Evolutionary conservation across 192 early-diverging fungal species (phyloP).

Genomic region (Coemansia guatemalensis): DNA sequence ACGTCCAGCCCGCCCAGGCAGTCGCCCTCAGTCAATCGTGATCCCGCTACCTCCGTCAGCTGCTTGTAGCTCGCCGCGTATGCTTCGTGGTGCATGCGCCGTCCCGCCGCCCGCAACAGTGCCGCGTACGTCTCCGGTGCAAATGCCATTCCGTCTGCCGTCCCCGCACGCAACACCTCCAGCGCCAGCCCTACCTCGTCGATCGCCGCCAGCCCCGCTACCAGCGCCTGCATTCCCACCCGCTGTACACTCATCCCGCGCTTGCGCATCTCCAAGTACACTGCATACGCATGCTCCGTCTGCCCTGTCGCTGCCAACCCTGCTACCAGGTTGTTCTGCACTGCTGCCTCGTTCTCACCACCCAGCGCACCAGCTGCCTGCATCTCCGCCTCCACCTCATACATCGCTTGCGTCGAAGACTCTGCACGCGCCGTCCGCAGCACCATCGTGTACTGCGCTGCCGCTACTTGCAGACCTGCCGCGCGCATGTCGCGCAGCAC

Average conservation of each 20-base stretch:
- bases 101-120: constrained; percentile 20
- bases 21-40: constrained; percentile 35
- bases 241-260: constrained; percentile 3
- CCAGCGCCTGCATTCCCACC: constrained; percentile 5
- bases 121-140: constrained; percentile 1
- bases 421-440: constrained; percentile 9
- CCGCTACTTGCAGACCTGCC: not conserved
- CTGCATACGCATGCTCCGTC: constrained; percentile 31
- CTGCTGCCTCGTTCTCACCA: constrained; percentile 7
- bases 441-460: constrained; percentile 32
- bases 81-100: constrained; percentile 21
- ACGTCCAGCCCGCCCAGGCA: constrained; percentile 24
- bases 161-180: constrained; percentile 12
- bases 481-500: constrained; percentile 38
- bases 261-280: constrained; percentile 21
- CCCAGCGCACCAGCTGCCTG: constrained; percentile 16
- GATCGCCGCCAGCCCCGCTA: constrained; percentile 15
- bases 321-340: constrained; percentile 22
- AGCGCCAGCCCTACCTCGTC: constrained; percentile 30
- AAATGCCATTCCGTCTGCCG: constrained; percentile 10
- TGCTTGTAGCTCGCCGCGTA: constrained; percentile 21
- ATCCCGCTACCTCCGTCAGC: constrained; percentile 21
- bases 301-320: constrained; percentile 10
- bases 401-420: constrained; percentile 1
- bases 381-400: constrained; percentile 33